Base-by-base conservation (phyloP, 176 grass and related monocot species). In the Bonia amplexicaulis region DNA sequence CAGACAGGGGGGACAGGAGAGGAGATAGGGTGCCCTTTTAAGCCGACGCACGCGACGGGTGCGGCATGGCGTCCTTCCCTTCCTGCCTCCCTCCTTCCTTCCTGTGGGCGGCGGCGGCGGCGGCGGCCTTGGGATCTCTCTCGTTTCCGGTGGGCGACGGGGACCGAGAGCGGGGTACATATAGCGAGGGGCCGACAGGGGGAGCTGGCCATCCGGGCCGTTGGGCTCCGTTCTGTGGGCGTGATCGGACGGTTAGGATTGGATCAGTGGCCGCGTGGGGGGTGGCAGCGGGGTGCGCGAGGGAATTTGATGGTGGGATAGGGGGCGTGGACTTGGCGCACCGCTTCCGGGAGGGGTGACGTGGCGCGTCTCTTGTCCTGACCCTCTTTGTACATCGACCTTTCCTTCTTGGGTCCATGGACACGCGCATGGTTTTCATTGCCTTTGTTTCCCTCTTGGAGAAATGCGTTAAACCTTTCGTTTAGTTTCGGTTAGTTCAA, bases 131-230 rank as follows among this genome's bases (percentile, higher is more conserved):
- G 78, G 76, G 77, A 0, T 25, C 0, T 40, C 7, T 44, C 6
- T 4, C 66, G 23, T 23, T 84, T 89, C 51, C 87, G 48, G 87
- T 80, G 87, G 80, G 78, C 70, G 66, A 12, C 4, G 5, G 23
- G 13, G 47, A 0, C 59, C 7, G 41, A 22, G 13, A 6, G 41
- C 57, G 0, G 15, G 13, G 76, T 79, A 72, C 79, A 69, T 77
- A 60, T 88, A 88, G 79, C 79, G 3, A 6, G 1, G 0, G 41
- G 10, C 51, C 63, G 71, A 22, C 64, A 39, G 7, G 26, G 16
- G 13, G 0, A 20, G 9, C 6, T 1, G 51, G 8, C 1, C 25
- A 87, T 87, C 79, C 35, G 27, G 62, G 22, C 86, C 86, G 86
- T 87, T 22, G 40, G 20, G 0, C 5, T 20, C 0, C 8, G 6